Conservation (phyloP, 1,284 basidiomycete species). For the Agaricales sp. region DNA sequence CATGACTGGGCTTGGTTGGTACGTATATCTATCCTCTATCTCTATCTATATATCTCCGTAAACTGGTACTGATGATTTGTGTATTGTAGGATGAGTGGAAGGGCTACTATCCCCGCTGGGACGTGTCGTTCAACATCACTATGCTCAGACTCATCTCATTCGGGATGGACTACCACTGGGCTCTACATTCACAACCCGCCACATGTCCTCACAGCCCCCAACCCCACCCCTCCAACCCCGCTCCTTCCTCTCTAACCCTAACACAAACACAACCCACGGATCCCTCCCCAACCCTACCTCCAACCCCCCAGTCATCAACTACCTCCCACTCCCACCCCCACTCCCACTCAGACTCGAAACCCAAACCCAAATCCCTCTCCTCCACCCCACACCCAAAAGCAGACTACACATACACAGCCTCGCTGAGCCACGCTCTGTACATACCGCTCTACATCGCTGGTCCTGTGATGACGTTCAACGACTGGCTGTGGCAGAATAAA, state of each 20-base stretch:
- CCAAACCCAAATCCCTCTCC: slow-evolving; percentile 22
- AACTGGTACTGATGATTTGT: too few species aligned
- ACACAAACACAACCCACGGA: slow-evolving; percentile 9
- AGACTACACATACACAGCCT: slow-evolving; percentile 48
- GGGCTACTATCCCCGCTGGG: slow-evolving; percentile 82
- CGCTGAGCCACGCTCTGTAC: slow-evolving; percentile 75
- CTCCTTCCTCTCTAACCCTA: slow-evolving; percentile 6
- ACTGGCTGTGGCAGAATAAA: slow-evolving; percentile 83
- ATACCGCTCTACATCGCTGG: slow-evolving; percentile 94
- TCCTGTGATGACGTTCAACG: slow-evolving; percentile 94
- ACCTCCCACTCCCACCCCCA: slow-evolving; percentile 6
- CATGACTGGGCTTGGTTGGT: slow-evolving; percentile 19
- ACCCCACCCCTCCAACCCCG: too few species aligned
- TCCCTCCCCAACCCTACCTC: slow-evolving; percentile 30
- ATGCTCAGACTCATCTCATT: slow-evolving; percentile 93
- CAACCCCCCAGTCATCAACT: background rate
- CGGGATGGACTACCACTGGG: slow-evolving; percentile 89
- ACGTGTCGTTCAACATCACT: slow-evolving; percentile 93
- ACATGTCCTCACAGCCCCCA: too few species aligned
- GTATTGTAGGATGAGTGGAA: slow-evolving; percentile 50
- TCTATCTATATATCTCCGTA: background rate
- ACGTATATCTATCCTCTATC: slow-evolving; percentile 10
- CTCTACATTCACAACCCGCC: too few species aligned
- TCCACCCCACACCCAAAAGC: slow-evolving; percentile 36
- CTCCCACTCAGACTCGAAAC: too few species aligned